Base-by-base conservation (phyloP, 169 alveolate species). In the Blepharisma undulans region DNA sequence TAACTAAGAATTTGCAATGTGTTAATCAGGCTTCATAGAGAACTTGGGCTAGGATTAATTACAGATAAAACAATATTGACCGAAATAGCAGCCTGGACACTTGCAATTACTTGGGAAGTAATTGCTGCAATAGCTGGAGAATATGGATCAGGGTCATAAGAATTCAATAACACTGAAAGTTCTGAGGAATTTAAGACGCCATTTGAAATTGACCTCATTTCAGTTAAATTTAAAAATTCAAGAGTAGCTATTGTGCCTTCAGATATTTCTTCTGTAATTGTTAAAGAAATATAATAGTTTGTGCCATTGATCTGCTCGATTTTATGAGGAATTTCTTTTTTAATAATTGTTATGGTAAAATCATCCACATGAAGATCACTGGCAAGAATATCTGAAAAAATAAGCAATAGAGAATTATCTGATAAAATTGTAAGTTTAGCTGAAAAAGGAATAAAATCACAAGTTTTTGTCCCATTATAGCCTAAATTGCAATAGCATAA, bases 21-120 rank as follows among this genome's bases (percentile, higher is more conserved):
- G 21, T 82, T 82, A 14, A 82, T 82, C 22, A 82, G 7, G 22
- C 77, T 82, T 78, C 89, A 82, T 60, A 82, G 18, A 32, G 89
- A 22, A 22, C 76, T 22, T 34, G 89, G 89, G 22, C 36, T 82
- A 21, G 89, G 78, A 30, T 82, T 82, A 16, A 59, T 21, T 7
- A 78, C 29, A 2, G 78, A 82, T 19, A 82, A 22, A 27, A 5
- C 34, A 21, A 22, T 14, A 2, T 8, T 14, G 8, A 1, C 36
- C 8, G 29, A 0, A 72, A 29, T 72, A 4, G 27, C 80, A 16
- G 80, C 27, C 10, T 22, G 33, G 7, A 25, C 80, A 1, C 2
- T 25, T 16, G 27, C 33, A 25, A 1, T 4, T 2, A 25, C 33
- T 72, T 25, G 80, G 16, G 36, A 25, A 8, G 33, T 3, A 2